A percentile compares a stretch with the other conserved stretches of the same genome.
Conservation (phyloP, 2,329 filamentous ascomycete species). For the Coleophoma crateriformis region DNA sequence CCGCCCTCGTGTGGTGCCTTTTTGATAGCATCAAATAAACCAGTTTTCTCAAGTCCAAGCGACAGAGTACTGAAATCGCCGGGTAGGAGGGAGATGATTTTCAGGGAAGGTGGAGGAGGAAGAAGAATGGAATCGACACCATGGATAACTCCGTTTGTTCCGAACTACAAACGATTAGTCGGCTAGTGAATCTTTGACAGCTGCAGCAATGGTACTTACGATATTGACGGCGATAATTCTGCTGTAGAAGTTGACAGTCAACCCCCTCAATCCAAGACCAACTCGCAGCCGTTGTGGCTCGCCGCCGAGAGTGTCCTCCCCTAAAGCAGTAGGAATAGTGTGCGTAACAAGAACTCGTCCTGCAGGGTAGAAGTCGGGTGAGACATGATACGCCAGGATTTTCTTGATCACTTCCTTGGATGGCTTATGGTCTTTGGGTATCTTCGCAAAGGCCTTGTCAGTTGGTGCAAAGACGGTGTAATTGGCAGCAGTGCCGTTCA, state of each 20-base stretch:
- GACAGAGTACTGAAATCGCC: conserved; percentile 72
- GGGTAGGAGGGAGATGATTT: conserved; percentile 62
- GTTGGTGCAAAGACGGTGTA: conserved; percentile 79
- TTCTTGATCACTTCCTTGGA: conserved; percentile 65
- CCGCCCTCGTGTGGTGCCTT: conserved; percentile 51
- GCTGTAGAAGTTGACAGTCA: conserved; percentile 73
- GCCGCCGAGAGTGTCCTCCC: conserved; percentile 53
- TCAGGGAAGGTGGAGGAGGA: conserved; percentile 61
- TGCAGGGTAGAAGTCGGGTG: conserved; percentile 60
- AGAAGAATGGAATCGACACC: conserved; percentile 69
- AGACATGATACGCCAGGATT: conserved; percentile 71
- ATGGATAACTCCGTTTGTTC: conserved; percentile 78
- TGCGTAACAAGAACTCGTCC: conserved; percentile 61
- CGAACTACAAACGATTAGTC: conserved; percentile 39
- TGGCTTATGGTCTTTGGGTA: conserved; percentile 49
- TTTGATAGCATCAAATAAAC: conserved; percentile 57
- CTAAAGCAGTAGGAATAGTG: conserved; percentile 67
- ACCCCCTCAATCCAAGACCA: conserved; percentile 54
- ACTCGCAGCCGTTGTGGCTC: conserved; percentile 69
- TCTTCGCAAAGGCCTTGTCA: conserved; percentile 66
- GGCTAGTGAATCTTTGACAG: not conserved
- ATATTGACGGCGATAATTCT: conserved; percentile 66
- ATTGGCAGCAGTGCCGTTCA: conserved; percentile 71
- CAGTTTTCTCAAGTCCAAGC: conserved; percentile 69
- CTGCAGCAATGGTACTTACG: conserved; percentile 35